phyloP scores from a whole-genome alignment of 768 basidiomycete genomes.

The Amylocystis lapponica region DNA sequence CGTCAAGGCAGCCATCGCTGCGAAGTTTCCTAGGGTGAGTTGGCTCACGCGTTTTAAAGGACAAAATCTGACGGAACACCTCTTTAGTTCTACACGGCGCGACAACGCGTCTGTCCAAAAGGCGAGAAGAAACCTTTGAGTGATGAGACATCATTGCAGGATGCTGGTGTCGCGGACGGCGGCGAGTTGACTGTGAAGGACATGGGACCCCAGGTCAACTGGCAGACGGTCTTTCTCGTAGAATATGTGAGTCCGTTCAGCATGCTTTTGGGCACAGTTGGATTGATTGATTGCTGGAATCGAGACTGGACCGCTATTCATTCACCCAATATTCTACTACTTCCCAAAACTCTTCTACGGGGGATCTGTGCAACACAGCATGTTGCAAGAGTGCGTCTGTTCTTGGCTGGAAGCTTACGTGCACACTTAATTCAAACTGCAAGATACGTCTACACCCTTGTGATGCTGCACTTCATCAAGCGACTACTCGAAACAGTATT shows the following conservation, averaged over 20 bases:
- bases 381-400: slow-evolving; percentile 61
- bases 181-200: slow-evolving; percentile 80
- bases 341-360: slow-evolving; percentile 70
- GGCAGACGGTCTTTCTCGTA: slow-evolving; percentile 82
- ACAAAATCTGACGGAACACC: neutral
- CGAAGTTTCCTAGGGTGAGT: slow-evolving; percentile 47
- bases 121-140: slow-evolving; percentile 56
- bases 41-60: too few species aligned
- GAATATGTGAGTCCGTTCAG: slow-evolving; percentile 76
- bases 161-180: slow-evolving; percentile 52
- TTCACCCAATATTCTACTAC: slow-evolving; percentile 82
- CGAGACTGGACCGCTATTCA: slow-evolving; percentile 80
- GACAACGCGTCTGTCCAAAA: slow-evolving; percentile 69
- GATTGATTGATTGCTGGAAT: neutral
- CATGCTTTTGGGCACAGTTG: neutral
- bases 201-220: slow-evolving; percentile 83
- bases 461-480: slow-evolving; percentile 85
- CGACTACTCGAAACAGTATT: slow-evolving; percentile 91
- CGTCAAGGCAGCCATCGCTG: slow-evolving; percentile 60
- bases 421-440: neutral
- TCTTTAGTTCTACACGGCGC: slow-evolving; percentile 58
- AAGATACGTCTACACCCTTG: slow-evolving; percentile 67
- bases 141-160: slow-evolving; percentile 55
- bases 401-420: neutral
- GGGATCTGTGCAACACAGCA: slow-evolving; percentile 61